Base-by-base conservation (phyloP, 345 rosid genomes). In the Pistacia vera region DNA sequence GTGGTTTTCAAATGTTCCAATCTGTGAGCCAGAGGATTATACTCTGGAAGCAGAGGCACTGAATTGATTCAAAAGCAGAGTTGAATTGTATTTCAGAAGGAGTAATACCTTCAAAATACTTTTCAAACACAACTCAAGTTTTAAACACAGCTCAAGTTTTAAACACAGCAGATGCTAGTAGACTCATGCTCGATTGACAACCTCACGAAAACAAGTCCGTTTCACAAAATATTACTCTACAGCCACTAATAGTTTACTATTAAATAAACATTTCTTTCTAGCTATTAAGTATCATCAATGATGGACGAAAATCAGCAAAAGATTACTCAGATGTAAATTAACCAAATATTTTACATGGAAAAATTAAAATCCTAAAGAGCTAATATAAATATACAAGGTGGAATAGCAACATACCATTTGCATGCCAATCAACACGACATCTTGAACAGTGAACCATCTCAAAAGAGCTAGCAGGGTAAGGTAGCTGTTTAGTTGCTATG, bases 361-460 rank as follows among this genome's bases (percentile, higher is more conserved):
- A 71, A 38, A 62, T 9, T 59, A 17, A 44, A 79, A 41, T 46
- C 52, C 46, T 14, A 33, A 25, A 58, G 35, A 20, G 20, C 25
- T 8, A 63, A 30, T 14, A 48, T 11, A 35, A 20, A 64, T 28
- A 55, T 33, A 60, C 38, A 36, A 75, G 61, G 38, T 20, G n/a
- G 63, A 70, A 62, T 13, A 74, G 80, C 64, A 72, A 70, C 68
- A 74, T 93, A 93, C 99, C 94, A 77, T 93, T 93, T 70, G 84
- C 93, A 77, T 96, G 99, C 95, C 95, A 96, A 81, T 96, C 94
- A 79, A 96, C 93, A 56, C 97, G 97, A 72, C 99, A 96, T 69
- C 99, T 90, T 33, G 97, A 96, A 84, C 99, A 96, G 77, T 96
- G 98, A 80, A 96, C 90, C 99, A 93, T 92, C 78, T 96, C 98